Percentiles rank a stretch among this genome's conserved stretches.
Conservation (phyloP, 2,329 filamentous ascomycete genomes). For the Beauveria sp. region DNA sequence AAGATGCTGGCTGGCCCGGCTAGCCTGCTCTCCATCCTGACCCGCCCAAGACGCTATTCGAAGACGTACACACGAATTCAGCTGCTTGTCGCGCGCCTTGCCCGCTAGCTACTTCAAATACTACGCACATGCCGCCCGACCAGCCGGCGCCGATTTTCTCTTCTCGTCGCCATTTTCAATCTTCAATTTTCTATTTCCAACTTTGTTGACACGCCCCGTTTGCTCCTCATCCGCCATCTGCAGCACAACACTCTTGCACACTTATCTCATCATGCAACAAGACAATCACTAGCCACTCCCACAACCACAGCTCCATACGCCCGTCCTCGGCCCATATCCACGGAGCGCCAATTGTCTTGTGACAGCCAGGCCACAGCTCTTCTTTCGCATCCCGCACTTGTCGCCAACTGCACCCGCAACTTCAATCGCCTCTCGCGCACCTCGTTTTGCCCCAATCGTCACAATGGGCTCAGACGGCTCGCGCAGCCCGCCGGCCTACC, state of each 20-base stretch:
- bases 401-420: too few relatives aligned
- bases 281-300: neutral
- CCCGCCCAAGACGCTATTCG: constrained; percentile 1
- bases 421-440: too few relatives aligned
- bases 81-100: neutral
- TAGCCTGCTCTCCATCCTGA: neutral
- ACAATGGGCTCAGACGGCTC: constrained; percentile 5
- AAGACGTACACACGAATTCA: too few relatives aligned
- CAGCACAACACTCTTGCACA: neutral
- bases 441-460: neutral
- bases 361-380: neutral
- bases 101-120: constrained; percentile 5
- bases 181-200: neutral
- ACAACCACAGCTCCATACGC: neutral
- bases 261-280: neutral
- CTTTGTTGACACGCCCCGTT: neutral
- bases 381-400: neutral
- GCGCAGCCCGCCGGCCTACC: constrained; percentile 17
- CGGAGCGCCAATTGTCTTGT: constrained; percentile 1
- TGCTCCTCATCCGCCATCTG: neutral
- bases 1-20: neutral
- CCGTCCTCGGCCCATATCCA: neutral
- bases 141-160: neutral
- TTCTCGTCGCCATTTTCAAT: neutral
- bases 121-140: constrained; percentile 2